These are phyloP conservation scores for Dissophora ornata DNA, from an alignment of 192 early-diverging fungal genomes.

Conservation along the genomic window DNA sequence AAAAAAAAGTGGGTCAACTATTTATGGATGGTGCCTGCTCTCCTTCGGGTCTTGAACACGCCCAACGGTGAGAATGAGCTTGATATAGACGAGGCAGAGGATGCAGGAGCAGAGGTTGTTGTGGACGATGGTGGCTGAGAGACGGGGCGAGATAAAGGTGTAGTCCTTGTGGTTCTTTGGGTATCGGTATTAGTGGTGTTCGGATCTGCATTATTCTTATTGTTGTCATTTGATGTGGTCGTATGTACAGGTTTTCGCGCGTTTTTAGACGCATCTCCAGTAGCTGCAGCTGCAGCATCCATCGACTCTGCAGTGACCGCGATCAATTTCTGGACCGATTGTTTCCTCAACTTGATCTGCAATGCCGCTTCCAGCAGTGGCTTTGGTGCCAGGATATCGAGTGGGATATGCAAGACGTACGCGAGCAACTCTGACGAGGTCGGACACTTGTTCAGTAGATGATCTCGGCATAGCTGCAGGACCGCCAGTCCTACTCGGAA, in stretches of 20 bases:
- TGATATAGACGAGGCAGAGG: neutral
- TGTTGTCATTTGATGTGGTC: neutral
- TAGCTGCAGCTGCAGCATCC: slow-evolving; percentile 27
- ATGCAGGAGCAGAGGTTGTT: neutral
- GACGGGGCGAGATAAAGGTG: neutral
- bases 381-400: slow-evolving; percentile 68
- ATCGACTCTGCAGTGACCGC: slow-evolving; percentile 38
- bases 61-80: slow-evolving; percentile 23
- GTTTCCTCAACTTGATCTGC: slow-evolving; percentile 69
- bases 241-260: slow-evolving; percentile 4
- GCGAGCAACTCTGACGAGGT: slow-evolving; percentile 78
- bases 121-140: slow-evolving; percentile 2
- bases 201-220: neutral
- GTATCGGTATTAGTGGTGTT: slow-evolving; percentile 7
- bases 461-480: slow-evolving; percentile 66
- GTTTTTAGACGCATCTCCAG: neutral
- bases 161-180: too few relatives aligned
- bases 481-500: slow-evolving; percentile 87
- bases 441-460: slow-evolving; percentile 81
- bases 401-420: slow-evolving; percentile 86
- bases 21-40: slow-evolving; percentile 39
- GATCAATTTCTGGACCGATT: slow-evolving; percentile 50
- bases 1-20: slow-evolving; percentile 41
- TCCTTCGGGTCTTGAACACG: slow-evolving; percentile 44
- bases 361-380: slow-evolving; percentile 75